phyloP scores from a whole-genome alignment of 108 stramenopile species.

The Thalassiosira profunda region DNA sequence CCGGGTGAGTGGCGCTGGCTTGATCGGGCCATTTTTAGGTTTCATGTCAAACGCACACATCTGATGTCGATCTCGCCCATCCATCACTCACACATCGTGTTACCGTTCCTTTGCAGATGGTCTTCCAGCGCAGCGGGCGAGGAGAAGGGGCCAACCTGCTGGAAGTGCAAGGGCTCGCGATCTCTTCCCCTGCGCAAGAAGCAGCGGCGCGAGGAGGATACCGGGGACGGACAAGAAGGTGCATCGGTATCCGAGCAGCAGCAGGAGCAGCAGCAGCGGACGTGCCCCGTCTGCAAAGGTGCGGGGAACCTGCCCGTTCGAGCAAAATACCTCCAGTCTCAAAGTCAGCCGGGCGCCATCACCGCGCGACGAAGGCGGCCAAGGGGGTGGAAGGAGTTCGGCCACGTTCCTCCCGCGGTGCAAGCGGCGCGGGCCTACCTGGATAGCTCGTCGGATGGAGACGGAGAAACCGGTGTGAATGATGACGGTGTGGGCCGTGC shows the following conservation, averaged over 20 bases:
- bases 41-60: too few species aligned
- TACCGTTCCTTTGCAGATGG: too few species aligned
- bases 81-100: too few species aligned
- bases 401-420: constrained; percentile 31
- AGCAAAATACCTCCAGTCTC: constrained; percentile 16
- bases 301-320: constrained; percentile 42
- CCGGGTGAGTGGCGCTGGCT: too few species aligned
- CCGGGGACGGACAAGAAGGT: too few species aligned
- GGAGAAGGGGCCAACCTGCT: constrained; percentile 54
- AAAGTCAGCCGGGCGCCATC: constrained; percentile 22
- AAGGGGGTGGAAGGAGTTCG: constrained; percentile 30
- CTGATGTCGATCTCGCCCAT: too few species aligned
- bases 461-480: background rate
- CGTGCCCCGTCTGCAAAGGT: constrained; percentile 55
- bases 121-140: background rate
- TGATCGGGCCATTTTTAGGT: too few species aligned
- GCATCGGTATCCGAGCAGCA: too few species aligned
- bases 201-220: too few species aligned
- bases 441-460: background rate
- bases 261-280: background rate
- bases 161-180: constrained; percentile 64
- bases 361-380: constrained; percentile 24
- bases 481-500: too few species aligned
- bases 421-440: constrained; percentile 1
- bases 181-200: constrained; percentile 1